Conservation (phyloP, 163 green algal genomes). For the Chlamydomonas reinhardtii region DNA sequence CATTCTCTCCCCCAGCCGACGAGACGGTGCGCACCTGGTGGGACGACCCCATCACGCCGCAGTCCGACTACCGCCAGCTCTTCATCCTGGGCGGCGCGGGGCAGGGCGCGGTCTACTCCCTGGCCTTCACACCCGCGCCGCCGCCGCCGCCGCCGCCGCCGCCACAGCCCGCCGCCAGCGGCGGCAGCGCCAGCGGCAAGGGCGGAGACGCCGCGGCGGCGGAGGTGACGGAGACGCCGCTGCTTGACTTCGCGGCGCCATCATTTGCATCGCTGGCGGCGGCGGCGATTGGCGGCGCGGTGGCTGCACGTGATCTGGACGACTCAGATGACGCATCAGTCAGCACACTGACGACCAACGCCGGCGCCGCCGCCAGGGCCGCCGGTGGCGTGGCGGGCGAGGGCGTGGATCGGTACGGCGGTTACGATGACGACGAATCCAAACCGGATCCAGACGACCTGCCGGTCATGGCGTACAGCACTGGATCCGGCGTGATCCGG, state of each 20-base stretch:
- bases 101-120: conserved; percentile 19
- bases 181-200: neutral
- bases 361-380: too few relatives aligned
- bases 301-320: too few relatives aligned
- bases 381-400: too few relatives aligned
- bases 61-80: conserved; percentile 49
- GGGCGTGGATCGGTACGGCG: neutral
- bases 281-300: neutral
- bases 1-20: neutral
- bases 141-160: conserved; percentile 8
- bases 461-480: conserved; percentile 38
- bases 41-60: conserved; percentile 43
- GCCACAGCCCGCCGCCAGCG: neutral
- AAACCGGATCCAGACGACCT: neutral
- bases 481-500: conserved; percentile 16
- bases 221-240: neutral
- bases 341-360: neutral
- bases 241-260: conserved; percentile 8
- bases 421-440: neutral
- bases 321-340: too few relatives aligned
- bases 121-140: conserved; percentile 5
- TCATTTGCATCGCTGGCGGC: neutral
- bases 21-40: conserved; percentile 41
- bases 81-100: conserved; percentile 43
- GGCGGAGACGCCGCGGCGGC: neutral